A percentile compares a stretch with the other conserved stretches of the same genome.
Conservation (phyloP, 805 yeast genomes). For the Cephaloascus albidus region DNA sequence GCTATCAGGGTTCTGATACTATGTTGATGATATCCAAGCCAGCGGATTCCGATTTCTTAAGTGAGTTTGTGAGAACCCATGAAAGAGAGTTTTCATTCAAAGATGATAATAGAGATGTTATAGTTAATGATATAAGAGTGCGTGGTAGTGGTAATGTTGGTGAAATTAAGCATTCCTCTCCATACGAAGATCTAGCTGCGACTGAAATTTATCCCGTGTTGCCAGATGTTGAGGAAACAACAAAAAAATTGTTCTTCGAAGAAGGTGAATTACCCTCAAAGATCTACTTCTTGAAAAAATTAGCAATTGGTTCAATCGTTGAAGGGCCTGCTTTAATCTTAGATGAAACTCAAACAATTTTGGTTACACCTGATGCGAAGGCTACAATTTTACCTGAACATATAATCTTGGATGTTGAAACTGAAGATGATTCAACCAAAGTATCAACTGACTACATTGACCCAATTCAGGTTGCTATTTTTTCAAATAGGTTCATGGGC, state of each 20-base stretch:
- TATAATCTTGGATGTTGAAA: conserved; percentile 34
- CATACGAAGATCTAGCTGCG: background rate
- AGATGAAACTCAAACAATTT: conserved; percentile 75
- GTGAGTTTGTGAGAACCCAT: too few species aligned
- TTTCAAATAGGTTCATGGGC: conserved; percentile 81
- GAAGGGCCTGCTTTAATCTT: conserved; percentile 71
- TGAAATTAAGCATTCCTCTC: background rate
- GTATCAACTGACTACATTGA: conserved; percentile 38
- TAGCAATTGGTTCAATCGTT: conserved; percentile 42
- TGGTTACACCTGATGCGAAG: conserved; percentile 51
- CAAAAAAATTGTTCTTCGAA: background rate
- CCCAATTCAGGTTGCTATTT: conserved; percentile 66
- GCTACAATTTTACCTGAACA: conserved; percentile 56
- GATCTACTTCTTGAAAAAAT: conserved; percentile 40
- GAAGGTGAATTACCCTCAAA: background rate
- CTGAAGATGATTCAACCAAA: conserved; percentile 8
- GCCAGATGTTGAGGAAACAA: background rate
- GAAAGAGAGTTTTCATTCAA: too few species aligned
- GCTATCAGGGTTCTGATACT: conserved; percentile 13
- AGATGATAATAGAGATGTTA: too few species aligned
- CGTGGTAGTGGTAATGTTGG: too few species aligned
- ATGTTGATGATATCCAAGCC: conserved; percentile 10
- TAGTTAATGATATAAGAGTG: too few species aligned
- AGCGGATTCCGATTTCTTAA: too few species aligned
- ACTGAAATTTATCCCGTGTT: background rate